Base-by-base conservation (phyloP, 352 stramenopile genomes). In the Phytopythium kandeliae region DNA sequence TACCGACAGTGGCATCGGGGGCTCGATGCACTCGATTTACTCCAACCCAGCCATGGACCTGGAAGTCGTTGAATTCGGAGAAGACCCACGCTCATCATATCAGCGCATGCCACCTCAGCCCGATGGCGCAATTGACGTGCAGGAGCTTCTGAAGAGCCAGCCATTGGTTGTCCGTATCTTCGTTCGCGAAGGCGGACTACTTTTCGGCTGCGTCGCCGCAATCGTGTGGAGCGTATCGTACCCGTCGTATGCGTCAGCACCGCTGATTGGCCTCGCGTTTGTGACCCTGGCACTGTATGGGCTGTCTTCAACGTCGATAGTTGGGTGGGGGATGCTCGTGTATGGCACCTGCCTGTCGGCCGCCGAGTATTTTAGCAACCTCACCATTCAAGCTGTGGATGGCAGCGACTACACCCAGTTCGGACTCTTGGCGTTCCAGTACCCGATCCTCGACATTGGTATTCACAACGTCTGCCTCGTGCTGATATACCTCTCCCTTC, bases 161-260 rank as follows among this genome's bases (percentile, higher is more conserved):
- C 79, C 81, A 3, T 77, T 92, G 47, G 51, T 73, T 0, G 70
- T 82, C 8, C 71, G 78, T 22, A 64, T 85, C 3, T 90, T 95
- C 52, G 57, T 86, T 1, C 62, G 74, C 12, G 81, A 92, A 33
- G 81, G 81, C 37, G 78, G 81, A 1, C 60, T 85, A 19, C 47
- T 95, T 17, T 55, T 90, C 2, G 79, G 74, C 16, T 86, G 79
- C 53, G 74, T 67, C 36, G 79, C 70, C 17, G 74, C 77, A 2
- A 88, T 88, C 37, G 64, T 77, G 13, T 90, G 79, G 79, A 86
- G 77, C 52, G 79, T 90, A 1, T 90, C 79, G 33, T 95, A 95
- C 43, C 84, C 84, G 41, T 92, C 84, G 33, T 95, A 95, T 42
- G 54, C 67, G 22, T 89, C 72, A 19, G 60, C 81, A 6, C 67